Conservation (phyloP, 305 asterid genomes). For the Fraxinus sp. region DNA sequence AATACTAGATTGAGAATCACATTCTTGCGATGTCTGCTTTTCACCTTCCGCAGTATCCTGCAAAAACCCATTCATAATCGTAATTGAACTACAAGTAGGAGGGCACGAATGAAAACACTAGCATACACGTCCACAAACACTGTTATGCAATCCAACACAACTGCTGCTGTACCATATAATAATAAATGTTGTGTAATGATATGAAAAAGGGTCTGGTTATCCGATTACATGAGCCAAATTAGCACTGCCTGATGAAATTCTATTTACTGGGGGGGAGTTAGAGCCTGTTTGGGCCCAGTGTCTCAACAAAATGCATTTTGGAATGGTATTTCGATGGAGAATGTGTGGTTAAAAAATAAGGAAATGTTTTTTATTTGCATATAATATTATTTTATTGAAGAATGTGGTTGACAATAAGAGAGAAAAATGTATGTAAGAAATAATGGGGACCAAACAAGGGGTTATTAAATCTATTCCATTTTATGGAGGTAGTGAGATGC, state of each 20-base stretch:
- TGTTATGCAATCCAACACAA: background rate
- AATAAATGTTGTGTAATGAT: background rate
- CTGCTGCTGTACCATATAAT: background rate
- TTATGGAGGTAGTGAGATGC: background rate
- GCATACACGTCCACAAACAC: background rate
- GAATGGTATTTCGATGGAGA: background rate
- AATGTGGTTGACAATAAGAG: background rate
- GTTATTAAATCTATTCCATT: background rate
- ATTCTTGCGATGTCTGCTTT: conserved; percentile 32
- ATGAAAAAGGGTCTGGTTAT: background rate
- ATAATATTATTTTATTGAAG: background rate
- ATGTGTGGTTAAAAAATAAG: background rate
- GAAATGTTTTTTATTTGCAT: background rate
- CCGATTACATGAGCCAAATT: background rate
- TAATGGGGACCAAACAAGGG: background rate
- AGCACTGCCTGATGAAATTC: background rate
- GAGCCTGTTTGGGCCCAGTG: too few relatives aligned
- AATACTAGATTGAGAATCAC: conserved; percentile 35
- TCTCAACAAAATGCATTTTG: background rate
- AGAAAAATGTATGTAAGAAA: background rate
- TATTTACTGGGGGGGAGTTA: background rate
- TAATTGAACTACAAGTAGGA: conserved; percentile 10
- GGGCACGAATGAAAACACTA: conserved; percentile 11
- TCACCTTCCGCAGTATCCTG: conserved; percentile 43
- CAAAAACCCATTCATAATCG: conserved; percentile 20